Conservation (phyloP, 768 basidiomycete genomes). For the Ephemerocybe angulata region DNA sequence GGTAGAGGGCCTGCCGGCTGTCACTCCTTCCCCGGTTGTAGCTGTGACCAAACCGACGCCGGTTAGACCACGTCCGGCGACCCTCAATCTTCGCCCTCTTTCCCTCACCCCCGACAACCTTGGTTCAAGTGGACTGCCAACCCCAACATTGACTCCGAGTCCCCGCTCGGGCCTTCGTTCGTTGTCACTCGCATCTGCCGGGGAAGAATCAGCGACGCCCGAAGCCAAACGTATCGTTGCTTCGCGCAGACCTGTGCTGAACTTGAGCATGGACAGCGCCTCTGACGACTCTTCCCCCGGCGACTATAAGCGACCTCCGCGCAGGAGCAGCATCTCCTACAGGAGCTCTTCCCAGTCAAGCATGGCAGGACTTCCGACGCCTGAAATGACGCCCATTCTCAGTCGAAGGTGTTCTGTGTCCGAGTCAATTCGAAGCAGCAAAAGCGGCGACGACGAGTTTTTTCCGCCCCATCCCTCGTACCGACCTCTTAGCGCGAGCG, state of each 20-base stretch:
- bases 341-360: conserved; percentile 46
- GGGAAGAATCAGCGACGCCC: conserved; percentile 27
- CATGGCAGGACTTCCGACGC: conserved; percentile 57
- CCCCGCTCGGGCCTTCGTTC: conserved; percentile 48
- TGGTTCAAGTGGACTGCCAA: conserved; percentile 40
- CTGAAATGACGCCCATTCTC: conserved; percentile 67
- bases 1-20: conserved; percentile 12
- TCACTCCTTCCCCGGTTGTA: conserved; percentile 29
- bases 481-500: conserved; percentile 62
- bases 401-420: conserved; percentile 30
- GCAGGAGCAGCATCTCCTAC: conserved; percentile 76
- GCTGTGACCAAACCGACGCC: conserved; percentile 35
- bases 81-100: conserved; percentile 64
- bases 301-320: conserved; percentile 34
- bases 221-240: conserved; percentile 1
- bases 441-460: conserved; percentile 40
- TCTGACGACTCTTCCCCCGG: conserved; percentile 26
- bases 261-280: conserved; percentile 29
- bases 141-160: conserved; percentile 52
- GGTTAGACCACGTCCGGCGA: conserved; percentile 61
- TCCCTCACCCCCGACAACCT: conserved; percentile 58
- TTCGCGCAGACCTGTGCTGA: conserved; percentile 35
- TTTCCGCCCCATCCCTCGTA: conserved; percentile 37
- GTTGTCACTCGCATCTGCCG: conserved; percentile 38
- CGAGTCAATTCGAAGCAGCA: conserved; percentile 27